Base-by-base conservation (phyloP, 2,329 filamentous ascomycete genomes). In the Gliomastix tumulicola region DNA sequence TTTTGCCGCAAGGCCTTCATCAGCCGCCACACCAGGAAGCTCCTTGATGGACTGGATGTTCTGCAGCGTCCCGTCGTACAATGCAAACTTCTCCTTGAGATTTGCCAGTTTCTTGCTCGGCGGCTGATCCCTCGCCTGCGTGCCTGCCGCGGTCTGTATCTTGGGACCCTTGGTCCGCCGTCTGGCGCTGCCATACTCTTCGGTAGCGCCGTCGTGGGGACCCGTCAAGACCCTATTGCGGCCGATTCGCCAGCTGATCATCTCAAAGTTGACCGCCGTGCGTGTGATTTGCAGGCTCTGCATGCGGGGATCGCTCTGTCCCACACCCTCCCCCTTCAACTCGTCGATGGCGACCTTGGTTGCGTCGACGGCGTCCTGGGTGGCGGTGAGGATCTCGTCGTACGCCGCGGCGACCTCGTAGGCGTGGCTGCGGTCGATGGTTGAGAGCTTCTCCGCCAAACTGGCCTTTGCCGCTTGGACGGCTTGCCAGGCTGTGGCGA, bases 301-400 rank as follows among this genome's bases (percentile, higher is more conserved):
- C 80, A 98, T 88, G 39, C 88, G 79, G 23, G 78, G 65, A 53
- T 98, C 90, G 39, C 87, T 81, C 55, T 88, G 85, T 17, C 86
- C 76, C 12, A 95, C 77, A 2, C 88, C 85, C 56, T 98, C 92
- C 41, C 76, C 80, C 35, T 78, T 76, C 39, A 96, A 68, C 57
- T 97, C 92, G 46, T 97, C 90, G 41, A 96, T 94, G 10, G 88
- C 88, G 49, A 84, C 81, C 60, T 95, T 94, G 1, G 89, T 92
- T 6, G 88, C 88, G 61, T 98, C 92, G 16, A 90, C 88, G 4
- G 87, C 88, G 55, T 98, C 90, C 60, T 97, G 92, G 46, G 87
- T 92, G 17, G 88, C 81, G 47, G 84, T 87, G 19, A 98, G 77
- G 36, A 97, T 82, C 44, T 84, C 85, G 49, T 98, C 92, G 57